Evolutionary conservation across 495 filamentous ascomycete genomes (phyloP), one percentile per base, ranked within the genome.

Genomic region (Melanomma pulvis-pyrius): DNA sequence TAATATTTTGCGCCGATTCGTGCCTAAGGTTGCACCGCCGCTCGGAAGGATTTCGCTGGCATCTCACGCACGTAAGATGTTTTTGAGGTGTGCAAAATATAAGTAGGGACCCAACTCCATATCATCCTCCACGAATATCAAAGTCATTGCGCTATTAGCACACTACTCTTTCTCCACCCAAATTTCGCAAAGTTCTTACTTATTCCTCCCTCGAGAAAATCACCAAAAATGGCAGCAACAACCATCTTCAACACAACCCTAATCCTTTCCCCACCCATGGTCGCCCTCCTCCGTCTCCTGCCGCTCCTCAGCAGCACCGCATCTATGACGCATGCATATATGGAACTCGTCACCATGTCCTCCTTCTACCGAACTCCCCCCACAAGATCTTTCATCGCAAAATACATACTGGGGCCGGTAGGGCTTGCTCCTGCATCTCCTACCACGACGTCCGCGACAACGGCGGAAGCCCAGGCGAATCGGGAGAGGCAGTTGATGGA

Each of bases 141-240:
- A n/a, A n/a, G n/a, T n/a, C n/a, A n/a, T n/a, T n/a, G n/a, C n/a
- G n/a, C n/a, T n/a, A n/a, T n/a, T n/a, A n/a, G n/a, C n/a, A n/a
- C n/a, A n/a, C n/a, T n/a, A 34, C 30, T 12, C 4, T 12, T 34
- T 34, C 30, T 5, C 30, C 4, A 34, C 12, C 30, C 30, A 34
- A 34, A 34, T 12, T 34, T 34, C 30, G n/a, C n/a, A n/a, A n/a
- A n/a, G n/a, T n/a, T n/a, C n/a, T 36, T 13, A 36, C 6, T 36
- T 36, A 15, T 44, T 44, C 2, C 17, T 44, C 17, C 17, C 13
- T 36, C 6, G 32, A 6, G 6, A 36, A 6, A 36, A 6, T 6
- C 32, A 36, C 32, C 6, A 36, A 36, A 36, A 60, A 60, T 60
- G 57, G 44, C 41, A 49, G 7, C 57, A 30, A 41, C 57, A 60